phyloP scores from a whole-genome alignment of 108 stramenopile species.

The Nitzschia inconspicua region DNA sequence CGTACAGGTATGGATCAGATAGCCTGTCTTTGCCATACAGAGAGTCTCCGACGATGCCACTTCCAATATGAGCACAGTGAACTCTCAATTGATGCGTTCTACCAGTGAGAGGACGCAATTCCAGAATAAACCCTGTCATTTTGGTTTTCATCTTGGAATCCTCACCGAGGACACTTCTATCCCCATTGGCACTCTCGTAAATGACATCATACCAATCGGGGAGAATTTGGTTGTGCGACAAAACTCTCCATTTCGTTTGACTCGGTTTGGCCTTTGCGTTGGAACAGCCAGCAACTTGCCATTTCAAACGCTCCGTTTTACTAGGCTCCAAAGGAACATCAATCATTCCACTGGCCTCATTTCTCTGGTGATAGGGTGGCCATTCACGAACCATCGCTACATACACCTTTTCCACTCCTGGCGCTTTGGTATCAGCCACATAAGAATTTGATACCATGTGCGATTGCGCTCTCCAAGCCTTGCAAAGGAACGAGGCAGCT shows the following conservation, averaged over 20 bases:
- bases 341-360: constrained; percentile 37
- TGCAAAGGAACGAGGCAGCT: constrained; percentile 51
- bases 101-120: constrained; percentile 59
- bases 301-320: constrained; percentile 53
- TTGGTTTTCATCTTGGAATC: constrained; percentile 45
- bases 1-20: no score
- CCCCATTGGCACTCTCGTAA: constrained; percentile 1
- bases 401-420: constrained; percentile 59
- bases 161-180: no score
- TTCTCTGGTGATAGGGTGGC: constrained; percentile 44
- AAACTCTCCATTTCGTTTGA: constrained; percentile 44
- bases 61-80: constrained; percentile 61
- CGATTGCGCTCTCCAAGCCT: constrained; percentile 56
- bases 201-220: background rate
- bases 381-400: constrained; percentile 48
- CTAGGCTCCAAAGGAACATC: constrained; percentile 45
- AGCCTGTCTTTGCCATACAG: constrained; percentile 45
- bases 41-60: constrained; percentile 63
- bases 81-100: constrained; percentile 88
- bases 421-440: no score
- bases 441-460: no score
- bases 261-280: constrained; percentile 47
- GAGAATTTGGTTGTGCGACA: constrained; percentile 32
- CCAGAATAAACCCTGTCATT: no score
- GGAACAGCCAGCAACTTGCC: constrained; percentile 38